Conservation (phyloP, 805 yeast species). For the Cyberlindnera euphorbiiphila region DNA sequence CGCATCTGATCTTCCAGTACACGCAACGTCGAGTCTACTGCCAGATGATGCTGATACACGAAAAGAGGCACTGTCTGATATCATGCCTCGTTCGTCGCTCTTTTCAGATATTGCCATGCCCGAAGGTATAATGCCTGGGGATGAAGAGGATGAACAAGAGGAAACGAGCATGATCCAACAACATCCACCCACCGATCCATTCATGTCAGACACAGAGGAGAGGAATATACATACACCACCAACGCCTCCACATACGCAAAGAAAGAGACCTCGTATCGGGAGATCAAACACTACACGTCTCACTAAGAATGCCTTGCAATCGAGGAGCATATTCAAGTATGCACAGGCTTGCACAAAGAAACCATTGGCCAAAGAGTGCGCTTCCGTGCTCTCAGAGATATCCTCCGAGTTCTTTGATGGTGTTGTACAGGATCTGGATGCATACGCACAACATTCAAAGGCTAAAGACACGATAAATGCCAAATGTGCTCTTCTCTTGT, state of each 20-base stretch:
- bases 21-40: conserved; percentile 2
- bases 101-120: conserved; percentile 27
- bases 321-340: conserved; percentile 4
- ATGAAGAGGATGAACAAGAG: conserved; percentile 2
- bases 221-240: conserved; percentile 3
- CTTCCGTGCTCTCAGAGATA: conserved; percentile 22
- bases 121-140: conserved; percentile 24
- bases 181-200: conserved; percentile 8
- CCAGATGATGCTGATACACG: conserved; percentile 2
- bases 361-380: conserved; percentile 21
- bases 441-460: conserved; percentile 32
- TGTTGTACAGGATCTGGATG: conserved; percentile 26
- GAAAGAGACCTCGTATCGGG: background rate
- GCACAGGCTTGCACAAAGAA: conserved; percentile 13
- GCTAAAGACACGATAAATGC: conserved; percentile 26
- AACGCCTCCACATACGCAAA: conserved; percentile 4
- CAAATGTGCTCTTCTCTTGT: conserved; percentile 25
- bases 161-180: background rate
- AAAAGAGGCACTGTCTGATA: conserved; percentile 5
- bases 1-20: background rate
- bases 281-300: background rate
- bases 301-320: background rate
- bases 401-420: conserved; percentile 30
- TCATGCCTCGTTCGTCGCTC: conserved; percentile 4
- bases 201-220: conserved; percentile 3